Base-by-base conservation (phyloP, 352 stramenopile species). In the Phytophthora hibernalis region DNA sequence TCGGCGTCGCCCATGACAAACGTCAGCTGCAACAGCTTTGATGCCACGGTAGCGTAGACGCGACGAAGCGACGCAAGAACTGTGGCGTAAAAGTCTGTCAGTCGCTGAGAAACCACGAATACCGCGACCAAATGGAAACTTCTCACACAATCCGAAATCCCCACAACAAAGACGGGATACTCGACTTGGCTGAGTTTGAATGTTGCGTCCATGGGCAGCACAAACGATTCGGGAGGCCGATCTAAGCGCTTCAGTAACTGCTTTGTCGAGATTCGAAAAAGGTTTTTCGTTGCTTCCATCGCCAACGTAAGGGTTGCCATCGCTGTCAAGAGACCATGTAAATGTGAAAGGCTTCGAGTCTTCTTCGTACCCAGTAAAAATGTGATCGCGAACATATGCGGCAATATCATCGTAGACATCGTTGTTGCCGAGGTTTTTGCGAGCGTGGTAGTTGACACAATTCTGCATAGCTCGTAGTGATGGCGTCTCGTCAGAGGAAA, bases 201-300 rank as follows among this genome's bases (percentile, higher is more conserved):
- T n/a, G 21, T 35, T n/a, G 43, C 43, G 12, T 50, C 43, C 43
- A 50, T 50, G 21, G 4, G 22, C 7, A 35, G 43, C 8, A 35
- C 21, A 9, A 50, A 50, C 7, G 43, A 50, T 16, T 50, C 21
- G 0, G 43, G 18, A 8, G 1, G 10, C 9, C 43, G 43, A 31
- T 51, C 43, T 4, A 51, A n/a, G 6, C 43, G 18, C 15, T 51
- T 30, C 18, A 50, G 43, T 18, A 50, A n/a, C n/a, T 26, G 16
- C 43, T 50, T 50, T n/a, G 21, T 35, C 4, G 43, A 33, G 24
- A 51, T 51, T 24, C 38, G 16, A 45, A 22, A 45, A 45, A 45
- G n/a, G 38, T 24, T 45, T n/a, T 12, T 12, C 16, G 8, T 45
- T 16, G 38, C n/a, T 8, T 20, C 38, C 38, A 22, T 45, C 38